phyloP scores from a whole-genome alignment of 2,329 filamentous ascomycete genomes.

The Aspergillus tamarii region DNA sequence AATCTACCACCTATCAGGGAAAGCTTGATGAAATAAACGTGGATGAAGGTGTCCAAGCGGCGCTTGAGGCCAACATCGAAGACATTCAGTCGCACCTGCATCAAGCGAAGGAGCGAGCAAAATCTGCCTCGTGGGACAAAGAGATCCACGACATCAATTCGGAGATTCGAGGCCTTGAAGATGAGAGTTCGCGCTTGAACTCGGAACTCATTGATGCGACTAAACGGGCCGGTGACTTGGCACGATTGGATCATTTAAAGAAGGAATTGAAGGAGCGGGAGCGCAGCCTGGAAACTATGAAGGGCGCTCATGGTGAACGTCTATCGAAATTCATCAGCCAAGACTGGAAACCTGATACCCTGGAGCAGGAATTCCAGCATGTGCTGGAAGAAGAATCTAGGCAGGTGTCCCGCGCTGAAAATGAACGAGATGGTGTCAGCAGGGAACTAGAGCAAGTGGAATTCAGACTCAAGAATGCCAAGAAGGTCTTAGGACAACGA shows the following conservation, averaged over 20 bases:
- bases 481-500: constrained; percentile 67
- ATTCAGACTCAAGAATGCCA: constrained; percentile 68
- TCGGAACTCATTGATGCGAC: constrained; percentile 84
- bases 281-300: constrained; percentile 76
- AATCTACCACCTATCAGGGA: constrained; percentile 66
- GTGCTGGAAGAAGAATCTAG: constrained; percentile 61
- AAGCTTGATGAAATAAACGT: constrained; percentile 73
- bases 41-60: constrained; percentile 81
- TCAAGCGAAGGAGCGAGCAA: constrained; percentile 65
- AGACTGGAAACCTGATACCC: constrained; percentile 68
- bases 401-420: constrained; percentile 66
- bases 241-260: constrained; percentile 79
- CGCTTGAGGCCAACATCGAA: constrained; percentile 72
- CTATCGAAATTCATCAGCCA: constrained; percentile 66
- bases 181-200: constrained; percentile 70
- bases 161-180: constrained; percentile 70
- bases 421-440: constrained; percentile 69
- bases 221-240: constrained; percentile 77
- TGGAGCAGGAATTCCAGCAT: constrained; percentile 73
- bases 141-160: constrained; percentile 69
- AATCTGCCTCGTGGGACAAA: constrained; percentile 68
- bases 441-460: constrained; percentile 78
- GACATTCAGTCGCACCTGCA: constrained; percentile 68
- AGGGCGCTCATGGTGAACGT: constrained; percentile 71
- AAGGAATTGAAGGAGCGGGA: constrained; percentile 77